These are phyloP conservation scores for Russula foetens DNA, from an alignment of 768 basidiomycete species.

Conservation along the genomic window DNA sequence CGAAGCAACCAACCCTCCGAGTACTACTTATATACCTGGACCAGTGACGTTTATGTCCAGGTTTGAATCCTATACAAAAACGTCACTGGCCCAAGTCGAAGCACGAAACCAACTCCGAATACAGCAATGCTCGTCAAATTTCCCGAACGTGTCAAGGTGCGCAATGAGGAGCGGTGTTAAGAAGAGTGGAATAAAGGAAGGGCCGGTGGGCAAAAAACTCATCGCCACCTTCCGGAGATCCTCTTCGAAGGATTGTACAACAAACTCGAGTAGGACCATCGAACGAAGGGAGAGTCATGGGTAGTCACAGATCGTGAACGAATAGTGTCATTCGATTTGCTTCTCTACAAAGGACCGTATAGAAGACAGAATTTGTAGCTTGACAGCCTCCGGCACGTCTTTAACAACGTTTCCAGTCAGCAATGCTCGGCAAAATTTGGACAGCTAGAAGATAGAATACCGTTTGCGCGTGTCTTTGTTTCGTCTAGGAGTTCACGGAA, in stretches of 20 bases:
- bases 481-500: conserved; percentile 13
- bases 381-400: conserved; percentile 13
- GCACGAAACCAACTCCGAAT: too few relatives aligned
- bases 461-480: not conserved
- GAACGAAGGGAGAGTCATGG: not conserved
- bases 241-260: too few relatives aligned
- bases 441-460: not conserved
- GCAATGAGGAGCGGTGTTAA: too few relatives aligned
- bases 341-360: conserved; percentile 14
- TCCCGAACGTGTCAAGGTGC: too few relatives aligned
- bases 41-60: too few relatives aligned
- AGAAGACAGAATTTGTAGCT: conserved; percentile 2
- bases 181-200: too few relatives aligned
- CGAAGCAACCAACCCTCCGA: too few relatives aligned
- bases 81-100: too few relatives aligned
- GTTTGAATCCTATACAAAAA: too few relatives aligned
- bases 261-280: not conserved
- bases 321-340: conserved; percentile 8
- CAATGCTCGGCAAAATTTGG: not conserved
- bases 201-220: too few relatives aligned
- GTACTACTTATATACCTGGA: too few relatives aligned
- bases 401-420: not conserved
- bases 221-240: not conserved
- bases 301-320: not conserved
- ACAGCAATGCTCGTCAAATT: too few relatives aligned